Evolutionary conservation across 768 basidiomycete genomes (phyloP).

Genomic region (Tulasnella sp.): DNA sequence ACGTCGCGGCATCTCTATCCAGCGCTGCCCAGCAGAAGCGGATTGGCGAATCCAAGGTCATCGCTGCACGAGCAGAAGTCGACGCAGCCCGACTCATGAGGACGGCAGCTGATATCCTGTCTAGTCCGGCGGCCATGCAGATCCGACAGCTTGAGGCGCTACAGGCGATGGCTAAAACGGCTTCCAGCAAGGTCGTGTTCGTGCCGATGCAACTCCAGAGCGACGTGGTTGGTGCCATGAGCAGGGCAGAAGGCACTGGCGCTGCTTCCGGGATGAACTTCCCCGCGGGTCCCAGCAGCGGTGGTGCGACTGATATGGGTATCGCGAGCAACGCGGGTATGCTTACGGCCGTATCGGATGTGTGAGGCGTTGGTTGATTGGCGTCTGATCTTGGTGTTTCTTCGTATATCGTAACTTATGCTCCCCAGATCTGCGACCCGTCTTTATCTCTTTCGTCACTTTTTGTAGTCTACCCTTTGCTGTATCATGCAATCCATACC

Average conservation of each 20-base stretch:
- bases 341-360: no score
- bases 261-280: no score
- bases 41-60: slow-evolving; percentile 92
- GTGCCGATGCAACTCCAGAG: slow-evolving; percentile 53
- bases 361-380: no score
- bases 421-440: no score
- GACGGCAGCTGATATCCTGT: slow-evolving; percentile 90
- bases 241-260: background rate
- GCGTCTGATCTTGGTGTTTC: no score
- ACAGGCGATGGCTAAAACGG: slow-evolving; percentile 86
- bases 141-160: slow-evolving; percentile 94
- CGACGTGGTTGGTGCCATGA: slow-evolving; percentile 12
- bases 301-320: no score
- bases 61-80: slow-evolving; percentile 91
- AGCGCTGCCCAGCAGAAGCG: slow-evolving; percentile 96
- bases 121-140: slow-evolving; percentile 89
- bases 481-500: no score
- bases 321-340: no score
- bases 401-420: no score
- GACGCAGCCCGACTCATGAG: slow-evolving; percentile 92
- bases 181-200: slow-evolving; percentile 86
- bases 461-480: no score
- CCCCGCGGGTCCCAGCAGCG: no score
- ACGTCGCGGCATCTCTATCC: slow-evolving; percentile 82
- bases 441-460: no score